Base-by-base conservation (phyloP, 163 green algal species). In the Coccomyxa subellipsoidea region DNA sequence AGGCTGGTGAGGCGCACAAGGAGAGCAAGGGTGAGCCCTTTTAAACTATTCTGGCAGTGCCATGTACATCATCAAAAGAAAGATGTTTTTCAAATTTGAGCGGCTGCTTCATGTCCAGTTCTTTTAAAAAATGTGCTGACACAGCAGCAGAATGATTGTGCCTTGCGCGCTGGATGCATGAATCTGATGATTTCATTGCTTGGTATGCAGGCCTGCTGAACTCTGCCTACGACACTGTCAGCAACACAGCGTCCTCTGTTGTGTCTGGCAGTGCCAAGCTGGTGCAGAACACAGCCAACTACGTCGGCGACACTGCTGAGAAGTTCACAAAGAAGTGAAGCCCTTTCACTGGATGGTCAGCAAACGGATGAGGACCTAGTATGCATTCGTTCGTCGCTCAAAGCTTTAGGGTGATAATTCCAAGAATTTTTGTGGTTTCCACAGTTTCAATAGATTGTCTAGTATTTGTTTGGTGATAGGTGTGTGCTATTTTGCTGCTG, bases 301-400 rank as follows among this genome's bases (percentile, higher is more conserved):
- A 34, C 8, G n/a, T 73, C 18, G 66, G 66, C 4, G 66, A 27
- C 1, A 27, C 21, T 8, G 66, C 66, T 73, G 66, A 32, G 29
- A 73, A 73, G 66, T 73, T 36, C 66, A 73, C 29, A 32, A 73
- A 73, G 66, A 73, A 73, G n/a, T 73, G 66, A 73, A 34, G 10
- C 18, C 29, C 21, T 8, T n/a, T 34, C 25, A 72, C 25, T 35
- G 25, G 59, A 72, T 32, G 9, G 47, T 66, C n/a, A n/a, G n/a
- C n/a, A n/a, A n/a, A n/a, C n/a, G n/a, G n/a, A n/a, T n/a, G n/a
- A n/a, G n/a, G n/a, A n/a, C n/a, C n/a, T n/a, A n/a, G n/a, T n/a
- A n/a, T n/a, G n/a, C n/a, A n/a, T n/a, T n/a, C n/a, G n/a, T n/a
- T n/a, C n/a, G n/a, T n/a, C n/a, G n/a, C n/a, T n/a, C n/a, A n/a